Percentiles rank a stretch among this genome's conserved stretches.
Conservation (phyloP, 331 rosid genomes). For the Malus hybrid region DNA sequence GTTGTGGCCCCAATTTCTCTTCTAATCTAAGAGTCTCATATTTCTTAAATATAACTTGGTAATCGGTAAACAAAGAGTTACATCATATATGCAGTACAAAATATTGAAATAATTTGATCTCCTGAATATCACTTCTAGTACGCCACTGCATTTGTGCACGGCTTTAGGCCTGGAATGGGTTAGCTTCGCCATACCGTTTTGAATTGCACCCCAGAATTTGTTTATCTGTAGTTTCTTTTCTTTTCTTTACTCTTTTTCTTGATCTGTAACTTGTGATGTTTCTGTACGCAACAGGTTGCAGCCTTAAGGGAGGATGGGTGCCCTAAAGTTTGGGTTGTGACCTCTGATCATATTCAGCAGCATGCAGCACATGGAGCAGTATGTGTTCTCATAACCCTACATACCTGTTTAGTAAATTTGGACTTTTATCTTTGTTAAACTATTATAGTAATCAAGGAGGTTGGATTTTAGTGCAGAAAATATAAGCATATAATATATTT, state of each 20-base stretch:
- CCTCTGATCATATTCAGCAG: constrained; percentile 79
- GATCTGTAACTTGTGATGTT: neutral
- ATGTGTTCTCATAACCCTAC: constrained; percentile 29
- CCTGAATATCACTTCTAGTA: neutral
- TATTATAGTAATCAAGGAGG: neutral
- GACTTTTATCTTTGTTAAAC: neutral
- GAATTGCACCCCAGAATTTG: neutral
- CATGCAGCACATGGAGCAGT: constrained; percentile 86
- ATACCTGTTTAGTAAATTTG: neutral
- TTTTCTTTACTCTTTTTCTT: neutral
- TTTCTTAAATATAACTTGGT: neutral
- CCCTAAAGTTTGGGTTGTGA: constrained; percentile 94
- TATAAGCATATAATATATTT: neutral
- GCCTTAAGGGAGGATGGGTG: constrained; percentile 91
- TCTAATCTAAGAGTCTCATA: neutral
- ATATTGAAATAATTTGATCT: neutral
- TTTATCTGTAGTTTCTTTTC: neutral
- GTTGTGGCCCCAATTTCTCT: neutral
- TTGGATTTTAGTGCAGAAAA: neutral
- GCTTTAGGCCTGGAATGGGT: neutral
- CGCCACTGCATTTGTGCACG: neutral
- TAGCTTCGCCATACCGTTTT: neutral
- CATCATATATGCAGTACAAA: neutral
- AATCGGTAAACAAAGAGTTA: neutral
- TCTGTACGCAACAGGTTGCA: constrained; percentile 49